These are phyloP conservation scores for Citrus maxima DNA, from an alignment of 345 rosid species.

Conservation along the genomic window DNA sequence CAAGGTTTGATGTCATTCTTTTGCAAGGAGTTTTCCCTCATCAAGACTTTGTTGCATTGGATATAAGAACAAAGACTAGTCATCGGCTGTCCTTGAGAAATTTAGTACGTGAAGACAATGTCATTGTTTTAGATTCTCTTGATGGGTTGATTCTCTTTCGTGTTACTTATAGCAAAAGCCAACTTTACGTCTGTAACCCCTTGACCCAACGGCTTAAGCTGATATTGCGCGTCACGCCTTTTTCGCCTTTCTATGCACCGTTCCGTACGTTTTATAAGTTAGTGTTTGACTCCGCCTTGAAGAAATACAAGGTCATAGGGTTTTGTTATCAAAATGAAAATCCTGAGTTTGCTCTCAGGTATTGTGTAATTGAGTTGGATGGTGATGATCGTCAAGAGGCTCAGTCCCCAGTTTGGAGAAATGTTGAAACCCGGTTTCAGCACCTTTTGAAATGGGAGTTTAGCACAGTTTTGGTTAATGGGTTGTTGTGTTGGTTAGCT, in stretches of 20 bases:
- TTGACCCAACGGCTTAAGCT: not conserved
- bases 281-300: not conserved
- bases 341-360: not conserved
- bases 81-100: not conserved
- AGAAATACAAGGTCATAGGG: not conserved
- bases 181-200: not conserved
- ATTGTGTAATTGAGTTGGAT: not conserved
- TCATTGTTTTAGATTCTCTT: not conserved
- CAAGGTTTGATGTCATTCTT: not conserved
- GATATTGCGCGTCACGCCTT: not conserved
- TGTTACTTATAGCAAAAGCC: not conserved
- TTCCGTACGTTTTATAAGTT: not conserved
- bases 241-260: too few relatives aligned
- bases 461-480: not conserved
- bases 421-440: not conserved
- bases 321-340: not conserved
- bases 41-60: not conserved
- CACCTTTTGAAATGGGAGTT: not conserved
- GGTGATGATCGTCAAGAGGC: not conserved
- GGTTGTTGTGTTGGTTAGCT: slow-evolving; percentile 2
- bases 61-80: not conserved
- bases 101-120: not conserved
- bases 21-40: not conserved
- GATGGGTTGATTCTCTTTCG: not conserved
- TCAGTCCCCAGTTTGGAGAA: not conserved